Evolutionary conservation across 1,284 basidiomycete genomes (phyloP).

Genomic region (Thecaphora frezii): DNA sequence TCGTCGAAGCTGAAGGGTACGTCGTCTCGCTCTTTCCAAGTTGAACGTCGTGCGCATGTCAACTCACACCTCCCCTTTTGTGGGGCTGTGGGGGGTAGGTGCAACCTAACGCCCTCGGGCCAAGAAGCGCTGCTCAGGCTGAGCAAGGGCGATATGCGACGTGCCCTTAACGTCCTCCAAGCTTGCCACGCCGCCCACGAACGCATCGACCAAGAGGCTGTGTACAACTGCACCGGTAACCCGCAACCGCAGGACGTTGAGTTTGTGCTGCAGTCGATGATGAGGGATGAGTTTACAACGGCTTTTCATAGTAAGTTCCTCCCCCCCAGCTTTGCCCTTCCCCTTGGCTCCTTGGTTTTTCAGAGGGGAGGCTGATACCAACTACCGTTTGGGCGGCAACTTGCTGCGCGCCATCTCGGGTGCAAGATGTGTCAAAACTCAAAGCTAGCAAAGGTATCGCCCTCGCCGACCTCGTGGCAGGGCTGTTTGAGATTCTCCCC

Average conservation of each 20-base stretch:
- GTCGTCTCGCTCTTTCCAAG: background rate
- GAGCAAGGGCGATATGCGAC: constrained; percentile 94
- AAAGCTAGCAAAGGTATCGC: constrained; percentile 92
- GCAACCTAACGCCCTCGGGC: constrained; percentile 82
- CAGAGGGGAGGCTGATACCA: too few species aligned
- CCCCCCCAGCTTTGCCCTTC: too few species aligned
- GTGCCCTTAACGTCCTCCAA: constrained; percentile 92
- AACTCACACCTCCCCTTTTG: background rate
- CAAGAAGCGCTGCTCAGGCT: constrained; percentile 86
- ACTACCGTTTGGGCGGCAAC: too few species aligned
- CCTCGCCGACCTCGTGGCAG: constrained; percentile 89
- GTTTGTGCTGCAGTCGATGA: constrained; percentile 90
- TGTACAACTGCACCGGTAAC: constrained; percentile 95
- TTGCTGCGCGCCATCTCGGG: too few species aligned
- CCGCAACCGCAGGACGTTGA: constrained; percentile 94
- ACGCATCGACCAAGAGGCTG: constrained; percentile 77
- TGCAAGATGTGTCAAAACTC: constrained; percentile 76
- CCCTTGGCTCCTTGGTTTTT: too few species aligned
- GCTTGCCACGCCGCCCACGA: constrained; percentile 97
- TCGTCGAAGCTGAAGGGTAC: constrained; percentile 83
- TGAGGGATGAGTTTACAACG: constrained; percentile 92
- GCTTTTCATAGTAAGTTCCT: constrained; percentile 74
- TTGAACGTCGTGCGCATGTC: background rate
- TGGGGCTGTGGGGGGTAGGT: constrained; percentile 65
- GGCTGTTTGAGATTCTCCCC: constrained; percentile 86